Percentiles rank a stretch among this genome's conserved stretches.
phyloP scores from a whole-genome alignment of 441 rosid species.

The Erodium trifolium region DNA sequence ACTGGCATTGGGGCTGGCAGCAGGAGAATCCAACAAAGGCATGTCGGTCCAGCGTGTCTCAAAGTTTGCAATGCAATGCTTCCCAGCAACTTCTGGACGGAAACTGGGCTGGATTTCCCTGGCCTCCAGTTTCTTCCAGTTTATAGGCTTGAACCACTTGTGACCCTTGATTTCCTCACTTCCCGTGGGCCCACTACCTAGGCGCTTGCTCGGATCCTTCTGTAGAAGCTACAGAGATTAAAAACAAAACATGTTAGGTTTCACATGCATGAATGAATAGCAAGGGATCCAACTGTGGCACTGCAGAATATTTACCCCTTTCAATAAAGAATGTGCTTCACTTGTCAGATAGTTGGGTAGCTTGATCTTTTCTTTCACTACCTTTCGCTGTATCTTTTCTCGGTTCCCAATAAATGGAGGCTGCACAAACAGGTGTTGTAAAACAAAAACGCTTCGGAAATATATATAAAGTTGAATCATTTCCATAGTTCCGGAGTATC shows the following conservation, averaged over 20 bases:
- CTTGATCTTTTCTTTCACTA: constrained; percentile 60
- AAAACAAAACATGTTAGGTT: background rate
- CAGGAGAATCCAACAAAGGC: constrained; percentile 74
- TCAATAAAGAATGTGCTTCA: constrained; percentile 54
- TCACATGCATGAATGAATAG: background rate
- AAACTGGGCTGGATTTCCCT: constrained; percentile 70
- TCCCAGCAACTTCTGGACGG: constrained; percentile 70
- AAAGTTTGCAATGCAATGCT: constrained; percentile 79
- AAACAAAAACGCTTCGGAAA: background rate
- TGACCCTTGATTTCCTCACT: constrained; percentile 63
- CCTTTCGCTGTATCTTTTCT: constrained; percentile 44
- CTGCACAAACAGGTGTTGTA: constrained; percentile 24
- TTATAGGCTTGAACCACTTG: constrained; percentile 81
- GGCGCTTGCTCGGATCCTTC: constrained; percentile 64
- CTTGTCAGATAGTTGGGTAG: constrained; percentile 44
- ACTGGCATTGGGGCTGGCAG: constrained; percentile 55
- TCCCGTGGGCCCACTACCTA: constrained; percentile 65
- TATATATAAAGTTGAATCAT: too few species aligned
- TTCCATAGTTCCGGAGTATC: too few species aligned
- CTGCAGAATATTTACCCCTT: constrained; percentile 37
- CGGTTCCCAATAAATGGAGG: constrained; percentile 55
- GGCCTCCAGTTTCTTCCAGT: constrained; percentile 79
- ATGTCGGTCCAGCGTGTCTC: constrained; percentile 81
- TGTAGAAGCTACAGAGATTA: constrained; percentile 51
- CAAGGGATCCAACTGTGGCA: too few species aligned